Percentiles rank a stretch among this genome's conserved stretches.
Conservation (phyloP, 2,329 filamentous ascomycete genomes). For the Colletotrichum aenigma region DNA sequence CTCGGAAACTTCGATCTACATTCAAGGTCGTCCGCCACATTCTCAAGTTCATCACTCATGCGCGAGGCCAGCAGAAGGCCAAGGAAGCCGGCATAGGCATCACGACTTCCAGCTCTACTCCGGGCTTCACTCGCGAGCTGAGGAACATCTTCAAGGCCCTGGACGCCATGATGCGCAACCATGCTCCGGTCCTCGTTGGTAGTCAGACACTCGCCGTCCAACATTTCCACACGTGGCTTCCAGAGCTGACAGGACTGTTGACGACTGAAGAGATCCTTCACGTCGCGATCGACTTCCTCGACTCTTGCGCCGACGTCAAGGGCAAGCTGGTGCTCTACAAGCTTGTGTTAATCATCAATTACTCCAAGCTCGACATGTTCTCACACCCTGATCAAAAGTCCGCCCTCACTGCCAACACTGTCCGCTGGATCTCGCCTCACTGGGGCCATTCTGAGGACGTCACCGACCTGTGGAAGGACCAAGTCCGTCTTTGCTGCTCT, state of each 20-base stretch:
- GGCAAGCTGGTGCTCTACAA: conserved; percentile 93
- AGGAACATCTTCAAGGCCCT: conserved; percentile 88
- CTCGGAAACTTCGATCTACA: conserved; percentile 84
- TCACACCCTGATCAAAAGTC: conserved; percentile 76
- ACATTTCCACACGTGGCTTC: conserved; percentile 97
- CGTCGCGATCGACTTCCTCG: conserved; percentile 91
- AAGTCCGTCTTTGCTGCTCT: conserved; percentile 91
- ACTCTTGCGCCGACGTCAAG: conserved; percentile 85
- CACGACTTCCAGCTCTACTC: conserved; percentile 64
- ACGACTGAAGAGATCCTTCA: conserved; percentile 85
- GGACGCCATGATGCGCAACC: conserved; percentile 87
- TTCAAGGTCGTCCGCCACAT: conserved; percentile 95
- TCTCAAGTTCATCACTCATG: conserved; percentile 92
- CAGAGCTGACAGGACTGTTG: conserved; percentile 80
- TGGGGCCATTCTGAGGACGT: conserved; percentile 81
- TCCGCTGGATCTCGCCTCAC: conserved; percentile 89
- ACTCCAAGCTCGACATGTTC: conserved; percentile 83
- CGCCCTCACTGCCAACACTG: conserved; percentile 78
- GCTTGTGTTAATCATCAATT: conserved; percentile 90
- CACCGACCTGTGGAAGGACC: conserved; percentile 87
- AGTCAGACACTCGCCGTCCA: conserved; percentile 95
- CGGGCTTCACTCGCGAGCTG: conserved; percentile 80
- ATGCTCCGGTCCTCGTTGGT: conserved; percentile 83
- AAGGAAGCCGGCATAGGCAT: conserved; percentile 90
- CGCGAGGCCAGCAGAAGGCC: conserved; percentile 81